Evolutionary conservation across 257 asterid genomes (phyloP).

Genomic region (Lycium ferocissimum): DNA sequence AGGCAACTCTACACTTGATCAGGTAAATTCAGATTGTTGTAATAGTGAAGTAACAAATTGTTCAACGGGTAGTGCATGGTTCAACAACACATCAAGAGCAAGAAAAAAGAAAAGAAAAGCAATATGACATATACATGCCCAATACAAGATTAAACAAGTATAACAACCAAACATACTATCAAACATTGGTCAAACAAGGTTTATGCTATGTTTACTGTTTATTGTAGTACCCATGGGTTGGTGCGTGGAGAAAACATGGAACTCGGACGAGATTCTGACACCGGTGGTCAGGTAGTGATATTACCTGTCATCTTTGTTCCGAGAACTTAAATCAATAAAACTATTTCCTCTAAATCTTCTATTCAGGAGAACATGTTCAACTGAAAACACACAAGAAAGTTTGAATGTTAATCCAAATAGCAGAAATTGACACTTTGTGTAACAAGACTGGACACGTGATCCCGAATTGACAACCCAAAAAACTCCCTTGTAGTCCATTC

Average conservation of each 20-base stretch:
- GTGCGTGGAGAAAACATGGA: slow-evolving; percentile 83
- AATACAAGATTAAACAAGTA: not conserved
- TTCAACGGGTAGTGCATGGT: not conserved
- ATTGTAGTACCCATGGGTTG: slow-evolving; percentile 72
- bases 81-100: not conserved
- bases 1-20: slow-evolving; percentile 61
- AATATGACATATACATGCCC: not conserved
- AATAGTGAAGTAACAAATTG: not conserved
- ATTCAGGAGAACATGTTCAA: slow-evolving; percentile 2
- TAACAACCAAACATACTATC: not conserved
- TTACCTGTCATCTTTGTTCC: slow-evolving; percentile 21
- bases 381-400: not conserved
- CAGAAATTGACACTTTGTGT: not conserved
- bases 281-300: slow-evolving; percentile 70
- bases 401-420: slow-evolving; percentile 11
- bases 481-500: not conserved
- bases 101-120: not conserved
- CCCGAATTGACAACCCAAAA: not conserved
- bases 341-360: slow-evolving; percentile 8
- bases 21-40: slow-evolving; percentile 44
- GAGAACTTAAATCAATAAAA: not conserved
- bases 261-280: slow-evolving; percentile 78
- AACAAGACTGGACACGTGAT: slow-evolving; percentile 10
- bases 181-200: slow-evolving; percentile 11
- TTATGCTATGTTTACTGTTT: slow-evolving; percentile 35